Evolutionary conservation across 2,329 filamentous ascomycete genomes (phyloP).

Genomic region (Calonectria pauciramosa): DNA sequence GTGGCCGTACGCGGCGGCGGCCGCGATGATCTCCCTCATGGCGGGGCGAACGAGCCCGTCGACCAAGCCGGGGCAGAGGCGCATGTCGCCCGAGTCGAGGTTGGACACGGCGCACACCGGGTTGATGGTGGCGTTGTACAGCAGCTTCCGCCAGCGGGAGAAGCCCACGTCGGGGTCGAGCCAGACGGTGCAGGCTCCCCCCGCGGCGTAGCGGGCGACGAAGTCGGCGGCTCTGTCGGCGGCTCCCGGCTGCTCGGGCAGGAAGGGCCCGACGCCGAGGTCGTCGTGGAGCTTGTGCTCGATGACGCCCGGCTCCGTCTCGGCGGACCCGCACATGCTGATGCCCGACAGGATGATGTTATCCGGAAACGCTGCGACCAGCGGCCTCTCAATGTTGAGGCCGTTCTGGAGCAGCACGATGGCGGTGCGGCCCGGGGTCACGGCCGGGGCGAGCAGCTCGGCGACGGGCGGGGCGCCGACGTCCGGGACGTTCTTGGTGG

Average conservation of each 20-base stretch:
- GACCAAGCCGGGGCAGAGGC: constrained; percentile 41
- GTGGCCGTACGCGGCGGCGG: constrained; percentile 40
- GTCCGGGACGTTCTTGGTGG: constrained; percentile 43
- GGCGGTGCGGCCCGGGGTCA: constrained; percentile 34
- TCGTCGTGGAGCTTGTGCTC: constrained; percentile 41
- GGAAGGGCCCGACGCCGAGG: constrained; percentile 39
- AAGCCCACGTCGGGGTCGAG: constrained; percentile 39
- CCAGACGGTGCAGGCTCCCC: constrained; percentile 34
- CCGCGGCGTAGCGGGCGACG: constrained; percentile 38
- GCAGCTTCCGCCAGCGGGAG: constrained; percentile 43
- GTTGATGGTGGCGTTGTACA: constrained; percentile 44
- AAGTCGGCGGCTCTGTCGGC: constrained; percentile 37
- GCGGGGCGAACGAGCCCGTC: constrained; percentile 40
- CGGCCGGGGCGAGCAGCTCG: constrained; percentile 40
- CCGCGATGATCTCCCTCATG: constrained; percentile 41
- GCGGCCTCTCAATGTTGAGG: constrained; percentile 41
- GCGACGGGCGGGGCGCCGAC: constrained; percentile 29
- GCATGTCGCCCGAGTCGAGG: constrained; percentile 42
- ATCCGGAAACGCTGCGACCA: constrained; percentile 36
- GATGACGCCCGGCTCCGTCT: constrained; percentile 37
- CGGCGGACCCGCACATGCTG: constrained; percentile 44
- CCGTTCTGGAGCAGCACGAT: constrained; percentile 45
- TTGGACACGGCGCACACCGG: constrained; percentile 38
- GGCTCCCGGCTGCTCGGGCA: constrained; percentile 26
- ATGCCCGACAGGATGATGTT: constrained; percentile 43